phyloP scores from a whole-genome alignment of 2,329 filamentous ascomycete species.

The Leptosphaerulina australis region DNA sequence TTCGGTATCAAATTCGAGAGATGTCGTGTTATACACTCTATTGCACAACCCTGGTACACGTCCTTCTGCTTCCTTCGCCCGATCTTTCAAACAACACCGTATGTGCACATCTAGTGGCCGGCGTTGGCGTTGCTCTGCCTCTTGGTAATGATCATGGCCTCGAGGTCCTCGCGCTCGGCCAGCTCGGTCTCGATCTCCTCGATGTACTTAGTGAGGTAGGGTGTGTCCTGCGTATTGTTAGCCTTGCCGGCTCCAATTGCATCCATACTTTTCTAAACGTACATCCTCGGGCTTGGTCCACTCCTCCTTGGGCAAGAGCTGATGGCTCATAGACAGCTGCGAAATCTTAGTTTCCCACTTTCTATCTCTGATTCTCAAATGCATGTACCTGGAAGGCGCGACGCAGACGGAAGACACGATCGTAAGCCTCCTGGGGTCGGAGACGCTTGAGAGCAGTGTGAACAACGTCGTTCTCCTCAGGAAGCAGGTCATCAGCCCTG shows the following conservation, averaged over 20 bases:
- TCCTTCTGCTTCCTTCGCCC: conserved; percentile 23
- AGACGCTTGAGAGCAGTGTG: conserved; percentile 90
- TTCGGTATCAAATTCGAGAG: conserved; percentile 24
- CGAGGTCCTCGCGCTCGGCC: conserved; percentile 71
- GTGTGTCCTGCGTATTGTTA: conserved; percentile 60
- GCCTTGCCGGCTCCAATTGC: background rate
- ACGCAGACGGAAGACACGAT: conserved; percentile 96
- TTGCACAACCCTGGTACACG: conserved; percentile 37
- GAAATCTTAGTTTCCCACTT: conserved; percentile 25
- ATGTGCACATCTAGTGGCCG: conserved; percentile 35
- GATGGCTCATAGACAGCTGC: conserved; percentile 70
- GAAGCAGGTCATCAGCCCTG: conserved; percentile 93
- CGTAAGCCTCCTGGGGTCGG: conserved; percentile 86
- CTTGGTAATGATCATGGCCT: conserved; percentile 66
- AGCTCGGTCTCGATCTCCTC: conserved; percentile 70
- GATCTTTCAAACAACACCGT: conserved; percentile 23
- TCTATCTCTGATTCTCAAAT: background rate
- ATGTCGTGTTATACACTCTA: conserved; percentile 51
- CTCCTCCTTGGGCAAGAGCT: conserved; percentile 67
- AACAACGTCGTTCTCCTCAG: conserved; percentile 87
- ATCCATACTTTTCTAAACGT: conserved; percentile 23
- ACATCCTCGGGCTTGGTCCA: conserved; percentile 73
- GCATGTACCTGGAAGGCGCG: conserved; percentile 81
- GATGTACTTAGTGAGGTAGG: conserved; percentile 72
- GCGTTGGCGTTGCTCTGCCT: conserved; percentile 38